Base-by-base conservation (phyloP, 148 eudicot genomes). In the Amaranthus cruentus region DNA sequence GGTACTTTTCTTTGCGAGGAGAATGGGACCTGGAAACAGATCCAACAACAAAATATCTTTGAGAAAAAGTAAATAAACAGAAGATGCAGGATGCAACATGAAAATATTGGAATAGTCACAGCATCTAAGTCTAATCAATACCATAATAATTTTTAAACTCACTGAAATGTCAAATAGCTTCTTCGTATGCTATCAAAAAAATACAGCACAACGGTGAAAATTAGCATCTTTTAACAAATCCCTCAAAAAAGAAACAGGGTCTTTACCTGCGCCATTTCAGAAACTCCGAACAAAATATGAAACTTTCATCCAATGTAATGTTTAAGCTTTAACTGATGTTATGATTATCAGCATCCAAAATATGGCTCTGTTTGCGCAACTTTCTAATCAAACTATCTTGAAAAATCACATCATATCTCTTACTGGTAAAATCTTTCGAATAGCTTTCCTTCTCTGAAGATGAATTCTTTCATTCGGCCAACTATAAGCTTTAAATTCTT, bases 401-500 rank as follows among this genome's bases (percentile, higher is more conserved):
- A 67, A 72, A 78, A 82, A 77, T 80, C 78, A 77, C 85, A 84
- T 82, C 81, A 81, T 66, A 70, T 73, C 83, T 76, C 82, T 78
- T 83, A 83, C 84, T 71, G 81, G 84, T 72, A 82, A 66, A 77
- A 68, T 70, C 84, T 82, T 82, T 82, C 62, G 85, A 61, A 75
- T 82, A 59, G 81, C 76, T 74, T 76, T 78, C 88, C 83, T 81
- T 83, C 85, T 81, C 85, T 76, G 87, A 81, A 77, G 90, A 78
- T 64, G 83, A 77, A 70, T 83, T 82, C 90, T 86, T 86, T 86
- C 89, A 80, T 83, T 87, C 85, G 65, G 80, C 91, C 91, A 89
- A 86, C 83, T 92, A 83, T 83, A 85, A 87, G 87, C 90, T 90
- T 77, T 92, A 92, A 63, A 76, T 83, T 88, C 91, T 88, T 88